Percentiles rank a stretch among this genome's conserved stretches.
Conservation (phyloP, 352 stramenopile genomes). For the Pseudoperonospora humuli region DNA sequence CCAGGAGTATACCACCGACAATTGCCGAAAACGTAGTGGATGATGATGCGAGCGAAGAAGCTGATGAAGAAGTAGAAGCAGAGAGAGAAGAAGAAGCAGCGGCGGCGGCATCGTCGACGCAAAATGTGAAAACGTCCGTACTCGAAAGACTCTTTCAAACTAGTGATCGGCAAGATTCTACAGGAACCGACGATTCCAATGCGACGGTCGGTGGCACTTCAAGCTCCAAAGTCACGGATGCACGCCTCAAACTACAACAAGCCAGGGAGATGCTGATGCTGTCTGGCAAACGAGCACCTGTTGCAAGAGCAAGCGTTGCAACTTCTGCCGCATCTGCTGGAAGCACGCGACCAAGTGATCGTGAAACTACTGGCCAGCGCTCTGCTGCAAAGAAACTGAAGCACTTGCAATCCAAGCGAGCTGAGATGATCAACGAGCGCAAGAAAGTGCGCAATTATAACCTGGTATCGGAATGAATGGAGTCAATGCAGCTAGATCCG, state of each 20-base stretch:
- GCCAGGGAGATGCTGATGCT: constrained; percentile 68
- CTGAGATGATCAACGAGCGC: constrained; percentile 67
- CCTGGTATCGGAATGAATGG: constrained; percentile 24
- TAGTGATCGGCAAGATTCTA: constrained; percentile 8
- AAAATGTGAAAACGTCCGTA: too few relatives aligned
- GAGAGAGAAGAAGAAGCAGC: too few relatives aligned
- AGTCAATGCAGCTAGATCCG: neutral
- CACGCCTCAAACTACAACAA: constrained; percentile 55
- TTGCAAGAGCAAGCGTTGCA: constrained; percentile 24
- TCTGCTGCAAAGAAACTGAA: constrained; percentile 60
- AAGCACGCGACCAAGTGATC: constrained; percentile 30
- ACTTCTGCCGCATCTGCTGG: constrained; percentile 17
- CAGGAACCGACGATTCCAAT: constrained; percentile 5
- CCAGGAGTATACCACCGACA: too few relatives aligned
- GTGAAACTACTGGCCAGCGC: constrained; percentile 56
- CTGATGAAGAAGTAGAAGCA: too few relatives aligned
- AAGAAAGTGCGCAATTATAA: constrained; percentile 82
- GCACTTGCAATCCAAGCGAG: constrained; percentile 58
- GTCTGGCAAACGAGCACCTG: constrained; percentile 41
- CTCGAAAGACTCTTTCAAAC: too few relatives aligned
- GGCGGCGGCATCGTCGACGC: too few relatives aligned
- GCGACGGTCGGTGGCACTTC: constrained; percentile 6
- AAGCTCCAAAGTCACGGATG: constrained; percentile 48
- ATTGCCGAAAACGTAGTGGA: too few relatives aligned
- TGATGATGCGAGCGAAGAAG: too few relatives aligned